Conservation (phyloP, 164 flowering plant genomes). For the Liquidambar formosana region DNA sequence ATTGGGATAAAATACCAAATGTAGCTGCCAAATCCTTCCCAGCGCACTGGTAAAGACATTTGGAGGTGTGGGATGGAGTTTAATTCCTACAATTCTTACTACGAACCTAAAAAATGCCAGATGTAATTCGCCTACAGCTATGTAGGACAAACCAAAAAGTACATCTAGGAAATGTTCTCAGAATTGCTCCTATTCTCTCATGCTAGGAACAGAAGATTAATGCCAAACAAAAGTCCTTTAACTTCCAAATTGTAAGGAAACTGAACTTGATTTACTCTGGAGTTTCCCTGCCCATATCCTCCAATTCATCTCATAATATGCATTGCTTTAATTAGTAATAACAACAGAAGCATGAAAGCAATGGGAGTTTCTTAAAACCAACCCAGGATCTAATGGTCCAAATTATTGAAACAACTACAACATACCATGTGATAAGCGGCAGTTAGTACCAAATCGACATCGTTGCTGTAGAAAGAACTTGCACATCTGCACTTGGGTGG, state of each 20-base stretch:
- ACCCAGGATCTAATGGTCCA: conserved; percentile 4
- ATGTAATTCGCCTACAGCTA: neutral
- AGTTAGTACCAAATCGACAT: conserved; percentile 91
- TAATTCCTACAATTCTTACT: no score
- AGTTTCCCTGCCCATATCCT: neutral
- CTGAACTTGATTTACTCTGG: neutral
- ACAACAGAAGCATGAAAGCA: neutral
- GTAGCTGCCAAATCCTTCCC: neutral
- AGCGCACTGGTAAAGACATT: no score
- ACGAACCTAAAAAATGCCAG: no score
- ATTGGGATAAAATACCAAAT: neutral
- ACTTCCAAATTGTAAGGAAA: neutral
- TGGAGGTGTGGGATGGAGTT: no score
- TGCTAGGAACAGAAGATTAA: neutral
- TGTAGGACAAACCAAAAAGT: neutral
- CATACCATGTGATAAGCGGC: conserved; percentile 99
- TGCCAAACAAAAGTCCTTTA: neutral
- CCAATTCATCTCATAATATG: neutral
- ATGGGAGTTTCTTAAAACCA: neutral
- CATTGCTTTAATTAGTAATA: neutral
- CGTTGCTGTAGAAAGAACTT: conserved; percentile 96
- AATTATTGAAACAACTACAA: conserved; percentile 21
- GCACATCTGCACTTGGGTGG: conserved; percentile 92
- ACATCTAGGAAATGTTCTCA: neutral
- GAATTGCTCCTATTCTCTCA: neutral